Conservation (phyloP, 1,284 basidiomycete genomes). For the Puccinia sorghi region DNA sequence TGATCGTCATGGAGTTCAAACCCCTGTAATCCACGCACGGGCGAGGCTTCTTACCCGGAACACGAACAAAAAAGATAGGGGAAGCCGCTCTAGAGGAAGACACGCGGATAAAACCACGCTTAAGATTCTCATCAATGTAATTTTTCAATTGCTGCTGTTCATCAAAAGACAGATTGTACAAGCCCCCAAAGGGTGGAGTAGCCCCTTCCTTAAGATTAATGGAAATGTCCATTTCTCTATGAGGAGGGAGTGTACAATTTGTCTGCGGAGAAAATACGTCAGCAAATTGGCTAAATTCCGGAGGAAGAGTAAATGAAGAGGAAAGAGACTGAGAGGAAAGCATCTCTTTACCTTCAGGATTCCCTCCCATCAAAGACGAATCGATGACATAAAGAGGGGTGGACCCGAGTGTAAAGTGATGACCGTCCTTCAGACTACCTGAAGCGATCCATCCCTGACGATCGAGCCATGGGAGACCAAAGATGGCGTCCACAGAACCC, state of each 20-base stretch:
- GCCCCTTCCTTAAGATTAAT: constrained; percentile 28
- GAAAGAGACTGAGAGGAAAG: background rate
- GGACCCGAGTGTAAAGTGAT: too few relatives aligned
- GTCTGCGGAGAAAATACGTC: background rate
- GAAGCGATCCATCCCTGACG: too few relatives aligned
- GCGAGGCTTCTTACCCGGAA: constrained; percentile 4
- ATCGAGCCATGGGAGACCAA: background rate
- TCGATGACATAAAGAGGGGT: too few relatives aligned
- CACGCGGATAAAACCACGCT: constrained; percentile 26
- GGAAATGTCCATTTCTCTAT: background rate
- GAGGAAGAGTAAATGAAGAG: background rate
- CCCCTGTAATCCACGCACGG: constrained; percentile 36
- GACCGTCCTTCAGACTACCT: too few relatives aligned
- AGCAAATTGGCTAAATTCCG: background rate
- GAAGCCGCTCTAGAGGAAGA: constrained; percentile 30
- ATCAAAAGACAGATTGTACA: constrained; percentile 18
- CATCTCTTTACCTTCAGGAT: background rate
- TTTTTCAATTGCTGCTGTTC: background rate
- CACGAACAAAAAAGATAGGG: constrained; percentile 10
- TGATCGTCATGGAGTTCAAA: constrained; percentile 42
- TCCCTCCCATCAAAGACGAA: too few relatives aligned
- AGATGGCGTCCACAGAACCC: constrained; percentile 24
- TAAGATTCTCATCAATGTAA: constrained; percentile 11
- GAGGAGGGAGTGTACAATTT: constrained; percentile 21
- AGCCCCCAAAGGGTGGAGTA: background rate